A percentile compares a stretch with the other conserved stretches of the same genome.
phyloP scores from a whole-genome alignment of 2,329 filamentous ascomycete genomes.

The Fusarium sp. region DNA sequence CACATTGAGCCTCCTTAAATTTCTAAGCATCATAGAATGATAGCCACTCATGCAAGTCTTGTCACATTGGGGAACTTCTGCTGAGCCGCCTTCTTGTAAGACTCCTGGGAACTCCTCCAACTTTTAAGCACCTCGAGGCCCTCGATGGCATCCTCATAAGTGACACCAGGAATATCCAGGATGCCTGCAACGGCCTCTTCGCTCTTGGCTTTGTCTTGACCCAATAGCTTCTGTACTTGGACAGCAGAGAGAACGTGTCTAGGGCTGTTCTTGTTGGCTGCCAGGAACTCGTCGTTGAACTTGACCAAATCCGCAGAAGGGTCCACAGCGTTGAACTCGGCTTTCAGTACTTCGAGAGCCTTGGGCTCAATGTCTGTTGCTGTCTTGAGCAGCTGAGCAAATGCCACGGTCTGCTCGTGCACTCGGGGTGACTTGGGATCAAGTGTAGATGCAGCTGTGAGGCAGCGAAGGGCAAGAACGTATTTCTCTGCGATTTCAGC shows the following conservation, averaged over 20 bases:
- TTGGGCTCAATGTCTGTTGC: constrained; percentile 71
- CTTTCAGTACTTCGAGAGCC: constrained; percentile 75
- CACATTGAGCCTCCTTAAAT: constrained; percentile 1
- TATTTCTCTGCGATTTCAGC: constrained; percentile 75
- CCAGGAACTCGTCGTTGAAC: constrained; percentile 75
- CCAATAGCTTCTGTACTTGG: constrained; percentile 69
- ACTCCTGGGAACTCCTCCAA: constrained; percentile 64
- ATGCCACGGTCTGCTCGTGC: constrained; percentile 79
- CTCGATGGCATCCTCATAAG: constrained; percentile 67
- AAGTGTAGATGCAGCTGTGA: constrained; percentile 78
- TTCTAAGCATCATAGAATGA: constrained; percentile 13
- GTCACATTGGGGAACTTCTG: constrained; percentile 65
- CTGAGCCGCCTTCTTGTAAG: constrained; percentile 62
- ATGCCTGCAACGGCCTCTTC: constrained; percentile 74
- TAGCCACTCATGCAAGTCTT: constrained; percentile 54
- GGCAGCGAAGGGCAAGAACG: constrained; percentile 85
- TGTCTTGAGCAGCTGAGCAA: constrained; percentile 72
- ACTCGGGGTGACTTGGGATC: constrained; percentile 77
- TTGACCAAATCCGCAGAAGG: constrained; percentile 69
- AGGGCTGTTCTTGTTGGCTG: constrained; percentile 71
- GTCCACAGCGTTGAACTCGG: constrained; percentile 73
- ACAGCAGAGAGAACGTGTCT: constrained; percentile 73
- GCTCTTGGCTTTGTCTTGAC: constrained; percentile 66
- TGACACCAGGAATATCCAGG: constrained; percentile 63
- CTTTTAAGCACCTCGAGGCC: constrained; percentile 58